A percentile compares a stretch with the other conserved stretches of the same genome.
These are phyloP conservation scores for Sclerospora graminicola DNA, from an alignment of 352 stramenopile genomes.

Conservation along the genomic window DNA sequence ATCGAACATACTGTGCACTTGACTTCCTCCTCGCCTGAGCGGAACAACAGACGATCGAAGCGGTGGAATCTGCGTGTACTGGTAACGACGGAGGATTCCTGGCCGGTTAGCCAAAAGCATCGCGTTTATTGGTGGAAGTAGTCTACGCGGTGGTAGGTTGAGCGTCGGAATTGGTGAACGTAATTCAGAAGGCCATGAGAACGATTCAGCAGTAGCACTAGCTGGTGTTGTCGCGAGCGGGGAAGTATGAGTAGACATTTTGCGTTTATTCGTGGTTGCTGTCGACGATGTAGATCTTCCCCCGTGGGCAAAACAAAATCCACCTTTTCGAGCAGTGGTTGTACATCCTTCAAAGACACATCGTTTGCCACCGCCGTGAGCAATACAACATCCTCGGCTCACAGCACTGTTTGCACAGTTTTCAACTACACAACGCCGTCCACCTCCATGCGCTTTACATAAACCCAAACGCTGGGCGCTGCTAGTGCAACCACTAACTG, in stretches of 20 bases:
- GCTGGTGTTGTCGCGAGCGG: conserved; percentile 5
- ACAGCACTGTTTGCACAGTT: conserved; percentile 71
- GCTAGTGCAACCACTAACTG: conserved; percentile 53
- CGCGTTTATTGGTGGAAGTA: conserved; percentile 20
- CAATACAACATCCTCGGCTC: conserved; percentile 75
- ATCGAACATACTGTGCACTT: conserved; percentile 1
- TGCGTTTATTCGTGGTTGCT: conserved; percentile 9
- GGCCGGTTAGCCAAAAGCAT: conserved; percentile 22
- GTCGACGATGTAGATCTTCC: conserved; percentile 21
- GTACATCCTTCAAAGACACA: conserved; percentile 63
- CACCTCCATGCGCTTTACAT: conserved; percentile 80
- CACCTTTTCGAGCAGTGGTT: conserved; percentile 70
- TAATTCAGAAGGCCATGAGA: conserved; percentile 7
- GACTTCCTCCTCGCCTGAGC: conserved; percentile 2
- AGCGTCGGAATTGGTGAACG: conserved; percentile 20
- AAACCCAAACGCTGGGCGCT: conserved; percentile 74
- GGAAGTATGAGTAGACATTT: conserved; percentile 4
- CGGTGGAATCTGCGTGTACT: conserved; percentile 16
- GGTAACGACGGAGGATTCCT: conserved; percentile 7
- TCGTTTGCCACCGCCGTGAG: conserved; percentile 72
- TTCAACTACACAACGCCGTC: conserved; percentile 55
- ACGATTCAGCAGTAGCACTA: conserved; percentile 4
- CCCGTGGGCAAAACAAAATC: conserved; percentile 77
- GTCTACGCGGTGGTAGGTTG: conserved; percentile 14
- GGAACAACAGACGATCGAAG: conserved; percentile 15